Conservation (phyloP, 345 rosid species). For the Eucalyptus viminalis region DNA sequence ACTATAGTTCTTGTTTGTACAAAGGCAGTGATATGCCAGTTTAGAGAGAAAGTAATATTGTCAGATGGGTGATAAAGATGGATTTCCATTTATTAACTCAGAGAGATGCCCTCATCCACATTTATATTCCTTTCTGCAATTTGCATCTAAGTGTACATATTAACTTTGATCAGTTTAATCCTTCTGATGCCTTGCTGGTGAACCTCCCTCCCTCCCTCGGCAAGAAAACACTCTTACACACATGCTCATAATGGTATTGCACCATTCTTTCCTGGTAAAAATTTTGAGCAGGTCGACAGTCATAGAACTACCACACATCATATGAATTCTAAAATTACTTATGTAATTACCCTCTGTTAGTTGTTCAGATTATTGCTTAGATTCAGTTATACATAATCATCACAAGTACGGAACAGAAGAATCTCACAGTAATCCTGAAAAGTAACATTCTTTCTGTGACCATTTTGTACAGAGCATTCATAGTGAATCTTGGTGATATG, state of each 20-base stretch:
- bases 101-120: background rate
- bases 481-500: conserved; percentile 87
- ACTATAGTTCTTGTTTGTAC: background rate
- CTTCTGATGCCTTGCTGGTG: background rate
- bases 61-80: background rate
- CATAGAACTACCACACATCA: background rate
- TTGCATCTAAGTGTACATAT: background rate
- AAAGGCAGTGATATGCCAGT: background rate
- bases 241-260: background rate
- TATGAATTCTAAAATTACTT: background rate
- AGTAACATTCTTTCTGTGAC: background rate
- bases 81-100: background rate
- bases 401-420: background rate
- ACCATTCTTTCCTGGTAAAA: background rate
- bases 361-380: background rate
- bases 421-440: background rate
- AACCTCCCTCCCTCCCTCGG: background rate
- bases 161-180: background rate
- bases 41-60: background rate
- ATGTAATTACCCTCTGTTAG: background rate
- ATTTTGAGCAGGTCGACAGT: background rate
- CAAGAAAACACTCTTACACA: background rate
- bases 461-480: conserved; percentile 37
- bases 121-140: background rate
- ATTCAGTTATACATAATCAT: background rate